These are phyloP conservation scores for Tolypocladium paradoxum DNA, from an alignment of 2,329 filamentous ascomycete genomes.

Conservation along the genomic window DNA sequence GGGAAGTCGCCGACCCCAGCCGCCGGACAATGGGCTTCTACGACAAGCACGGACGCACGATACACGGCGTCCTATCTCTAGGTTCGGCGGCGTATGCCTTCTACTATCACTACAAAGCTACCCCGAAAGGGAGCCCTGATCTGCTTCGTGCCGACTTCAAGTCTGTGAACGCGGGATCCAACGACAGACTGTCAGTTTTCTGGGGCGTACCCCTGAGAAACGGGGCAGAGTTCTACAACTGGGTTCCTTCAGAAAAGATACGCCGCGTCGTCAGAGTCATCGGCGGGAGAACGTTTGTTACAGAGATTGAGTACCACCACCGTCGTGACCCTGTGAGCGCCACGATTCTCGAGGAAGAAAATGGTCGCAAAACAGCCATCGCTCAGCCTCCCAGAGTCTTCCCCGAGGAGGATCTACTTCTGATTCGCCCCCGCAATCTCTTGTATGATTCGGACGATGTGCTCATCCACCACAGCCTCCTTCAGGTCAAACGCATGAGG, in stretches of 20 bases:
- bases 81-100: slow-evolving; percentile 19
- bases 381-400: slow-evolving; percentile 14
- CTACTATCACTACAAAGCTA: slow-evolving; percentile 23
- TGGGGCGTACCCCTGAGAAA: slow-evolving; percentile 20
- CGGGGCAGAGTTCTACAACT: slow-evolving; percentile 17
- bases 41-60: slow-evolving; percentile 22
- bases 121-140: slow-evolving; percentile 19
- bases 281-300: slow-evolving; percentile 15
- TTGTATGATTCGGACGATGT: slow-evolving; percentile 24
- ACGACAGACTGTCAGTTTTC: slow-evolving; percentile 20
- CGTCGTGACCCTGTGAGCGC: slow-evolving; percentile 24
- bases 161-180: slow-evolving; percentile 7
- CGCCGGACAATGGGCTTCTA: slow-evolving; percentile 18
- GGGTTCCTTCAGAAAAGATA: slow-evolving; percentile 24
- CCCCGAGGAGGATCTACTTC: slow-evolving; percentile 16
- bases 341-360: slow-evolving; percentile 16
- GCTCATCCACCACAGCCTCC: slow-evolving; percentile 19
- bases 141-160: slow-evolving; percentile 21
- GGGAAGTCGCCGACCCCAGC: slow-evolving; percentile 11
- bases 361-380: slow-evolving; percentile 10
- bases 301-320: slow-evolving; percentile 22
- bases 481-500: slow-evolving; percentile 15
- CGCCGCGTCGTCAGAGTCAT: slow-evolving; percentile 20
- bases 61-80: slow-evolving; percentile 17
- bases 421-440: slow-evolving; percentile 15